Conservation (phyloP, 192 early-diverging fungal species). For the Backusella tarrabulga region DNA sequence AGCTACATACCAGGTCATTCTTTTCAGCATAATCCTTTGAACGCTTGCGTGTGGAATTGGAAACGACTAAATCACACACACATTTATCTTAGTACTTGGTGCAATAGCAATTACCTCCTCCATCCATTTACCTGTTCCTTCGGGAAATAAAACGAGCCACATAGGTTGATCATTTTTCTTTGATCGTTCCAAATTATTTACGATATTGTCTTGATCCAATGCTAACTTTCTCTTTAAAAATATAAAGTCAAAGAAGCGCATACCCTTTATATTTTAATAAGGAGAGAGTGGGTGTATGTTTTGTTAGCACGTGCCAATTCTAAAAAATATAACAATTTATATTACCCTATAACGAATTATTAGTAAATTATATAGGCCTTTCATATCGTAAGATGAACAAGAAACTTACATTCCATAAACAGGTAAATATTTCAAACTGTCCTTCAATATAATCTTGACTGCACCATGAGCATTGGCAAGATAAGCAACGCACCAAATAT, state of each 20-base stretch:
- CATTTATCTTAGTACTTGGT: neutral
- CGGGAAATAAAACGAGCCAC: slow-evolving; percentile 94
- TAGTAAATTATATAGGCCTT: neutral
- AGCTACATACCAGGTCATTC: neutral
- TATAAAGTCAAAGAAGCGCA: slow-evolving; percentile 94
- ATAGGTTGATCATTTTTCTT: slow-evolving; percentile 64
- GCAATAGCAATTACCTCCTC: neutral
- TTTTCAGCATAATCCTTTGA: slow-evolving; percentile 74
- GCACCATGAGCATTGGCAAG: slow-evolving; percentile 70
- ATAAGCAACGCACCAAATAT: slow-evolving; percentile 65
- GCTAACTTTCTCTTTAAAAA: slow-evolving; percentile 84
- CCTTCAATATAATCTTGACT: slow-evolving; percentile 91
- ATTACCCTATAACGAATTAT: slow-evolving; percentile 5
- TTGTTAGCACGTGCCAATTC: neutral
- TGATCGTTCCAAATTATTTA: slow-evolving; percentile 53
- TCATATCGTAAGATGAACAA: neutral
- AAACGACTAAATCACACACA: slow-evolving; percentile 53
- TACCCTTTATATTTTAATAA: slow-evolving; percentile 46
- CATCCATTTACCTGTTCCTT: slow-evolving; percentile 68
- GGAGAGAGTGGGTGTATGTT: neutral
- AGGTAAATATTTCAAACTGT: slow-evolving; percentile 80
- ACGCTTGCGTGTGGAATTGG: slow-evolving; percentile 66
- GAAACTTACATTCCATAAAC: slow-evolving; percentile 75
- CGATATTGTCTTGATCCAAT: slow-evolving; percentile 59
- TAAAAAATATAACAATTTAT: neutral